Evolutionary conservation across 345 rosid species (phyloP), one percentile per base, ranked within the genome.

Genomic region (Melastoma malabathricum): DNA sequence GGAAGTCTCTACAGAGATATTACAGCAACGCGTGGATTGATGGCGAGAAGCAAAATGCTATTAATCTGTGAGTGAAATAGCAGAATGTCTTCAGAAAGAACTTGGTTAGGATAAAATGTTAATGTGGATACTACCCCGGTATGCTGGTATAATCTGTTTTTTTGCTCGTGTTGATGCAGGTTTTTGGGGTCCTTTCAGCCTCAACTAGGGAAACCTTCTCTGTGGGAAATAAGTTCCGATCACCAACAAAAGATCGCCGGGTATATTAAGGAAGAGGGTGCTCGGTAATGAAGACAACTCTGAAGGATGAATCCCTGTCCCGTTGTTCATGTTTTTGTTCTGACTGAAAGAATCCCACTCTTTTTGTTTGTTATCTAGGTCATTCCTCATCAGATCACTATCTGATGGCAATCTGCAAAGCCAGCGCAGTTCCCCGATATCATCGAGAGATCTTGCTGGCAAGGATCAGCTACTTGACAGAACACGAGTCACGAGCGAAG

Each of bases 171-270:
- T 34, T 59, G 55, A 44, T 52, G 43, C 79, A 89, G 95, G 76
- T 93, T 93, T 66, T 72, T 93, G 70, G 99, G 99, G 44, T 76
- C 88, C 76, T 93, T 84, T 66, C 99, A 79, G 67, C 99, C 99
- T 46, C 94, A 88, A 44, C 72, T 53, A 60, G 90, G 83, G 52
- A 88, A 79, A 67, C 83, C 97, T 45, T 87, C 94, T 15, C 68
- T 93, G 20, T 93, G 99, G 99, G 97, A 88, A 52, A 53, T 83
- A 58, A 78, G 70, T 67, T 81, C 89, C 9, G 93, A 85, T 55
- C 99, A 84, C 63, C 81, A 82, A 54, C 65, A 73, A 56, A 64
- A 51, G 59, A 66, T 70, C 51, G 79, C 80, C 47, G 75, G 65
- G 50, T 70, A 53, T 68, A 48, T 66, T 41, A 58, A 63, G 46